Base-by-base conservation (phyloP, 139 green algal species). In the Chlorella sp. region DNA sequence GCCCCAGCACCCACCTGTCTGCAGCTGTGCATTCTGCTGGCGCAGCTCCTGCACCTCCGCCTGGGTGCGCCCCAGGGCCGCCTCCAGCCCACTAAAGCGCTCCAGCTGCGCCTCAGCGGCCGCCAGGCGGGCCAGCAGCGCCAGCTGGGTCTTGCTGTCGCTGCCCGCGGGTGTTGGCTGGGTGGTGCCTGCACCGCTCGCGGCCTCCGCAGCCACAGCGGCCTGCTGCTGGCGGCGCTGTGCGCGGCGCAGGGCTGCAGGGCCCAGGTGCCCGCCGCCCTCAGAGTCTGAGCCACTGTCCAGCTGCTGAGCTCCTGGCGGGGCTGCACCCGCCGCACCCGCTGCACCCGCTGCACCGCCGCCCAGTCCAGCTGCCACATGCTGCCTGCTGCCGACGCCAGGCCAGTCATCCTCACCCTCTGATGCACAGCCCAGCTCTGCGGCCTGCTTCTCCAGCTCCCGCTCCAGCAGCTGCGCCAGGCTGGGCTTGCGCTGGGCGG, bases 231-330 rank as follows among this genome's bases (percentile, higher is more conserved):
- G 17, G 30, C 41, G 44, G 18, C 15, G 41, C 72, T 75, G 69
- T 13, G 21, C 69, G 17, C 69, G 47, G 36, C 69, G 69, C 69
- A 75, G 20, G 3, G 69, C 69, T 56, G 69, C 69, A 17, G 69
- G 76, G 7, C 76, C 76, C 47, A 82, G 60, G 26, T 72, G 76
- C 4, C 76, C 76, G 25, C 57, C 76, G 16, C 76, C 76, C 21
- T 82, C 76, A 63, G 60, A 73, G 76, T 82, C 60, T 28, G 76
- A 82, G 36, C 36, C 34, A 26, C 21, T n/a, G n/a, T n/a, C 30
- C 32, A 36, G 26, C 25, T 25, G 41, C 41, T 21, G 13, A 15
- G 3, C 47, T 39, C n/a, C n/a, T n/a, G n/a, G n/a, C n/a, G n/a
- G n/a, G n/a, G n/a, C n/a, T n/a, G n/a, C n/a, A n/a, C n/a, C n/a